These are phyloP conservation scores for Penicillium cinerascens DNA, from an alignment of 495 filamentous ascomycete genomes.

Conservation along the genomic window DNA sequence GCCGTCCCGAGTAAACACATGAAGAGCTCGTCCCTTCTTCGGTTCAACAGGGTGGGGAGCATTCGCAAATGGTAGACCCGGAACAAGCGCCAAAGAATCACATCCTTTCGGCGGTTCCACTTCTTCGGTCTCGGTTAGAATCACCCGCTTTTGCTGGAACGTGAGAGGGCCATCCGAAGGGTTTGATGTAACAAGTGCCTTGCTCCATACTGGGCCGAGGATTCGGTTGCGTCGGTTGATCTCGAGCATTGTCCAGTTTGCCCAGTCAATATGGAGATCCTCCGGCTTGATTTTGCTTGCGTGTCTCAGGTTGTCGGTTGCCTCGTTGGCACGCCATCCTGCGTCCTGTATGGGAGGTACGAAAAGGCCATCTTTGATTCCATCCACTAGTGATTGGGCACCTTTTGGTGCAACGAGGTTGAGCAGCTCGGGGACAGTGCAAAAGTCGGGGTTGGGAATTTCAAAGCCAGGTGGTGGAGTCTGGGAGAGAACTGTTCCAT, in stretches of 20 bases:
- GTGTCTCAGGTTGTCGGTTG: conserved; percentile 26
- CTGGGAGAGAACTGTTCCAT: conserved; percentile 69
- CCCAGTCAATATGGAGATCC: conserved; percentile 54
- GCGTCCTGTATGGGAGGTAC: conserved; percentile 54
- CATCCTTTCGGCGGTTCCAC: conserved; percentile 28
- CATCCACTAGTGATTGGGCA: conserved; percentile 58
- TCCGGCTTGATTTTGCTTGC: conserved; percentile 53
- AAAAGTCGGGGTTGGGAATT: conserved; percentile 42
- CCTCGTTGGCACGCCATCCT: conserved; percentile 30
- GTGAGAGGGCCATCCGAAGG: conserved; percentile 7
- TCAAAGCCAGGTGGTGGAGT: conserved; percentile 51
- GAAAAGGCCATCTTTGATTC: conserved; percentile 57
- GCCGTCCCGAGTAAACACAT: conserved; percentile 37
- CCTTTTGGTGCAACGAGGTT: conserved; percentile 44
- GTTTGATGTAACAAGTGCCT: conserved; percentile 26
- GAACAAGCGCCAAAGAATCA: conserved; percentile 26
- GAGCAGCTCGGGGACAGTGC: conserved; percentile 41
- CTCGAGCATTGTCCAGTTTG: conserved; percentile 42
- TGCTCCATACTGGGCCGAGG: conserved; percentile 55
- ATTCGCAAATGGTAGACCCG: conserved; percentile 40
- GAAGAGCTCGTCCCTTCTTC: conserved; percentile 31
- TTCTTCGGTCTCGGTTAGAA: conserved; percentile 39
- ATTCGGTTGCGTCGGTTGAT: conserved; percentile 49
- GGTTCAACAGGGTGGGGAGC: conserved; percentile 24
- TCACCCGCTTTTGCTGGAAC: conserved; percentile 37